Evolutionary conservation across 768 basidiomycete genomes (phyloP), one percentile per base, ranked within the genome.

Genomic region (Rhodotorula graminis): DNA sequence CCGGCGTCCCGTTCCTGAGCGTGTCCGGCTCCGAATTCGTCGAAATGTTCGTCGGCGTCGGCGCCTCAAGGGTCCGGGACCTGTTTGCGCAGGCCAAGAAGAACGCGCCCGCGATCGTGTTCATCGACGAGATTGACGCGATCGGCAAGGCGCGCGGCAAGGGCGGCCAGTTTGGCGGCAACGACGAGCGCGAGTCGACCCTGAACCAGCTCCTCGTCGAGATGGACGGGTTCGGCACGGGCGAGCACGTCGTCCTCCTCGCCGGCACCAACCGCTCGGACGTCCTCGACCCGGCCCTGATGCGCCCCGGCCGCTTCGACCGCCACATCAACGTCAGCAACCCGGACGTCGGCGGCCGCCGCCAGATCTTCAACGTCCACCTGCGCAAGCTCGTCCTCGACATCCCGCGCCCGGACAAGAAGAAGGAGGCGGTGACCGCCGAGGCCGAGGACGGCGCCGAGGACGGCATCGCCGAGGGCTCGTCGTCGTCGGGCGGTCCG

Each of bases 31-130:
- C 95, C 56, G 96, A 99, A 80, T 98, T 99, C 80, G 93, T 99
- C 72, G 96, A 99, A 83, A 97, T 98, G 94, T 99, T 98, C 80
- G 96, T 99, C 77, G 96, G 96, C 82, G 96, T 98, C 64, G 96
- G 96, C 69, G 93, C 96, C 5, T 94, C 93, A 8, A 88, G 96
- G 74, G 96, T 99, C 19, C 89, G 96, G 61, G 96, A 99, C 82
- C 88, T 99, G 56, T 99, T 99, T 81, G 90, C 93, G 47, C 93
- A 90, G 9, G 96, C 96, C 60, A 93, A 91, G 86, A 97, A 97
- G 85, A 87, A 96, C 80, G 93, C 96, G 0, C 96, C 96, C 0
- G 94, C 92, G 80, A 99, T 99, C 84, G 91, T 99, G 80, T 99
- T 99, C 82, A 87, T 99, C 74, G 96, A 99, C 81, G 96, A 99